These are phyloP conservation scores for Solanum virginianum DNA, from an alignment of 257 asterid genomes.

Conservation along the genomic window DNA sequence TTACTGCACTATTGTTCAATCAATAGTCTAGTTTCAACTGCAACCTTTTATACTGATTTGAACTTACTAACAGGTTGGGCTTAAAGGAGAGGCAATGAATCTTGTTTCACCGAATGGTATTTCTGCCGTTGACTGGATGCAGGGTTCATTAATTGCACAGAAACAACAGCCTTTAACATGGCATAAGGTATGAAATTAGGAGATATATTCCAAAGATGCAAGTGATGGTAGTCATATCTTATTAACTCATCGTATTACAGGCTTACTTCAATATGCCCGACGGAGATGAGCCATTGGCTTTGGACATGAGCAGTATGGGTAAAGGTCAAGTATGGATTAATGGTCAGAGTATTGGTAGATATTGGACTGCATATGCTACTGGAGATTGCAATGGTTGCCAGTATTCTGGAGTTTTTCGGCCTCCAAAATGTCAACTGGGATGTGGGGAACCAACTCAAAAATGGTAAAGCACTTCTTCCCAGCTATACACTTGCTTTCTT, in stretches of 20 bases:
- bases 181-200: constrained; percentile 46
- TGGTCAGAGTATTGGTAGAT: constrained; percentile 82
- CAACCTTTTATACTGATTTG: background rate
- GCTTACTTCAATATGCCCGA: constrained; percentile 64
- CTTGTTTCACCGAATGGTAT: constrained; percentile 44
- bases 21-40: background rate
- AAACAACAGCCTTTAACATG: constrained; percentile 69
- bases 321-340: constrained; percentile 93
- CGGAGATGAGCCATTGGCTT: constrained; percentile 82
- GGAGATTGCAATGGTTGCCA: constrained; percentile 68
- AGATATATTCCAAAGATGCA: background rate
- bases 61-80: constrained; percentile 60
- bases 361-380: constrained; percentile 66
- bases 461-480: constrained; percentile 33
- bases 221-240: background rate
- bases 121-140: constrained; percentile 72
- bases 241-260: constrained; percentile 21
- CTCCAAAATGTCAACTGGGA: constrained; percentile 65
- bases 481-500: background rate
- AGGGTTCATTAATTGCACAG: constrained; percentile 62
- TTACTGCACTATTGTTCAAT: background rate
- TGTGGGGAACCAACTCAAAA: constrained; percentile 89
- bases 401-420: constrained; percentile 54
- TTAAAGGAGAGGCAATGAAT: constrained; percentile 73
- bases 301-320: constrained; percentile 92